Percentiles rank a stretch among this genome's conserved stretches.
Evolutionary conservation across 2,329 filamentous ascomycete species (phyloP).

Genomic region (Neurospora sp.): DNA sequence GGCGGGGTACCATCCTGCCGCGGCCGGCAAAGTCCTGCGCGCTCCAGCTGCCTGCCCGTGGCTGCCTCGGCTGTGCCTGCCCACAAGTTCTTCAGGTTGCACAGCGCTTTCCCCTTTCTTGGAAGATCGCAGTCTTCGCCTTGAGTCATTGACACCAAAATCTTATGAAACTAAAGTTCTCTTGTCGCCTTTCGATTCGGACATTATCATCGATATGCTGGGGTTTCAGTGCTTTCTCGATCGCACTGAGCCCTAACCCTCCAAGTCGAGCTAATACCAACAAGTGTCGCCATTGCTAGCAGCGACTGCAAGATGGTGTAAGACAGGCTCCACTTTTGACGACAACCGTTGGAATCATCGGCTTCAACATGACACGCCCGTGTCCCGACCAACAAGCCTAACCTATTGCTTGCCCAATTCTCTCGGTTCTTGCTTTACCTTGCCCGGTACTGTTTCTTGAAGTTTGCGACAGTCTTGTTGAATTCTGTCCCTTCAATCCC

Average conservation of each 20-base stretch:
- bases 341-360: not conserved
- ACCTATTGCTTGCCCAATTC: not conserved
- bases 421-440: not conserved
- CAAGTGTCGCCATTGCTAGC: not conserved
- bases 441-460: not conserved
- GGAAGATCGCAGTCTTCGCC: not conserved
- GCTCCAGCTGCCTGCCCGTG: not conserved
- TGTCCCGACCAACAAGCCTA: not conserved
- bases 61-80: not conserved
- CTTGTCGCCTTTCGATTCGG: no score
- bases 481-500: not conserved
- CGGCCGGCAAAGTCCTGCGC: not conserved
- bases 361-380: not conserved
- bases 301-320: not conserved
- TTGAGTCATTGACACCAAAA: not conserved
- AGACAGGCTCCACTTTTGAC: not conserved
- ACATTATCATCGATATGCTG: not conserved
- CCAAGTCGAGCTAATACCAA: not conserved
- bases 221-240: not conserved
- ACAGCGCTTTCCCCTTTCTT: not conserved
- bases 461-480: not conserved
- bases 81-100: not conserved
- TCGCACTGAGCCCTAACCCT: not conserved
- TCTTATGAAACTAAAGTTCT: not conserved
- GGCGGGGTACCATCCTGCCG: not conserved